phyloP scores from a whole-genome alignment of 345 rosid species.

The Passiflora organensis region DNA sequence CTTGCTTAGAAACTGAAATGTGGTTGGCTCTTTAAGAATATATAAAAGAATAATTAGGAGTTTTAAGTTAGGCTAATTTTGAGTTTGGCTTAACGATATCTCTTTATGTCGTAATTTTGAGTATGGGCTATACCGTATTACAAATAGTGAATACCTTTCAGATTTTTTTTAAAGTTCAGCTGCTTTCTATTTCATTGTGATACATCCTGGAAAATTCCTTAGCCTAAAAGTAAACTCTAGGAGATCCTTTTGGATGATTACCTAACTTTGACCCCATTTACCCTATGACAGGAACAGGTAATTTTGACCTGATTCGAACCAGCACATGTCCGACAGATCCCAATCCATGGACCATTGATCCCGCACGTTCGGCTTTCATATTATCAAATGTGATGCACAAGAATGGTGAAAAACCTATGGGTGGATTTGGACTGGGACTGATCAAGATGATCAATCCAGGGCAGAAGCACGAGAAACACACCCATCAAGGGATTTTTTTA shows the following conservation, averaged over 20 bases:
- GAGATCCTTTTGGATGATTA: constrained; percentile 31
- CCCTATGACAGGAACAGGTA: constrained; percentile 5
- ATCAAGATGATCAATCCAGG: constrained; percentile 2
- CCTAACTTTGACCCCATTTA: constrained; percentile 29
- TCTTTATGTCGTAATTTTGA: too few species aligned
- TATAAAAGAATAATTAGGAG: too few species aligned
- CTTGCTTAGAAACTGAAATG: too few species aligned
- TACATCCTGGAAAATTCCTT: constrained; percentile 21
- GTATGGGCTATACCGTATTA: too few species aligned
- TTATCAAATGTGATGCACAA: constrained; percentile 26
- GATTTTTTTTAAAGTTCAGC: constrained; percentile 33
- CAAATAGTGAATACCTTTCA: too few species aligned
- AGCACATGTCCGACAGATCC: constrained; percentile 13
- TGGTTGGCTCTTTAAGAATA: too few species aligned
- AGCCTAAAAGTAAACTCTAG: too few species aligned
- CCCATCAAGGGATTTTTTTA: not conserved
- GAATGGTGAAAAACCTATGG: constrained; percentile 26
- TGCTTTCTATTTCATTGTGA: constrained; percentile 23
- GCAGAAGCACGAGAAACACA: constrained; percentile 7
- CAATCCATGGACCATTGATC: constrained; percentile 18
- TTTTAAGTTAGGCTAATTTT: too few species aligned
- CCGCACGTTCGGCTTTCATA: not conserved
- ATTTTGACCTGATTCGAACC: constrained; percentile 31
- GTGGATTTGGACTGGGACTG: constrained; percentile 17
- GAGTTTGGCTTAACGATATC: too few species aligned